Conservation (phyloP, 352 stramenopile species). For the Globisporangium perplexum region DNA sequence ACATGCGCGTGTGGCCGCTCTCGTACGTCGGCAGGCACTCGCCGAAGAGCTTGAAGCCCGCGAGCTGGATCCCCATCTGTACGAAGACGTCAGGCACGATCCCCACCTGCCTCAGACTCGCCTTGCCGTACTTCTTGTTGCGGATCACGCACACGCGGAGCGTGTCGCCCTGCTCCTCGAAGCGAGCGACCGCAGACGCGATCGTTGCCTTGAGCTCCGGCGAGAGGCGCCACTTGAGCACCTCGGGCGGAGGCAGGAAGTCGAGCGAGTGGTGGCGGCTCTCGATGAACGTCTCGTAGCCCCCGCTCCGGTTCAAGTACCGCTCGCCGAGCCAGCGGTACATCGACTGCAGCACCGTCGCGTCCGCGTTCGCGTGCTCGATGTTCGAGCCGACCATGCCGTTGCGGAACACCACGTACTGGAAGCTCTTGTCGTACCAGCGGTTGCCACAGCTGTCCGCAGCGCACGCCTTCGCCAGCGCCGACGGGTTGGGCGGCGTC, state of each 20-base stretch:
- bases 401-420: slow-evolving; percentile 92
- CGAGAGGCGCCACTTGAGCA: slow-evolving; percentile 52
- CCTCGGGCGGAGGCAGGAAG: slow-evolving; percentile 52
- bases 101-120: slow-evolving; percentile 61
- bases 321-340: slow-evolving; percentile 56
- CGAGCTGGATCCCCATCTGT: slow-evolving; percentile 93
- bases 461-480: slow-evolving; percentile 48
- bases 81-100: slow-evolving; percentile 93
- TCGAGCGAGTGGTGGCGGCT: slow-evolving; percentile 42
- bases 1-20: slow-evolving; percentile 91
- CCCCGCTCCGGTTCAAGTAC: slow-evolving; percentile 52
- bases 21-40: slow-evolving; percentile 92
- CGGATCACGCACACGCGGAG: slow-evolving; percentile 80
- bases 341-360: slow-evolving; percentile 77
- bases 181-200: slow-evolving; percentile 42
- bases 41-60: slow-evolving; percentile 85
- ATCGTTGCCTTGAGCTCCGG: slow-evolving; percentile 30
- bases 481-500: slow-evolving; percentile 34
- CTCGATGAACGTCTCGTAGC: slow-evolving; percentile 63
- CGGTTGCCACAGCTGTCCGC: slow-evolving; percentile 74
- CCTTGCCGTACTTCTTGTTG: slow-evolving; percentile 82
- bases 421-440: slow-evolving; percentile 96
- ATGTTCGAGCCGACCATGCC: slow-evolving; percentile 89
- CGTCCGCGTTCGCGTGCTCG: slow-evolving; percentile 95
- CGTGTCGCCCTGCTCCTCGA: slow-evolving; percentile 55